A percentile compares a stretch with the other conserved stretches of the same genome.
Evolutionary conservation across 169 alveolate species (phyloP).

Genomic region (Eimeria tenella): DNA sequence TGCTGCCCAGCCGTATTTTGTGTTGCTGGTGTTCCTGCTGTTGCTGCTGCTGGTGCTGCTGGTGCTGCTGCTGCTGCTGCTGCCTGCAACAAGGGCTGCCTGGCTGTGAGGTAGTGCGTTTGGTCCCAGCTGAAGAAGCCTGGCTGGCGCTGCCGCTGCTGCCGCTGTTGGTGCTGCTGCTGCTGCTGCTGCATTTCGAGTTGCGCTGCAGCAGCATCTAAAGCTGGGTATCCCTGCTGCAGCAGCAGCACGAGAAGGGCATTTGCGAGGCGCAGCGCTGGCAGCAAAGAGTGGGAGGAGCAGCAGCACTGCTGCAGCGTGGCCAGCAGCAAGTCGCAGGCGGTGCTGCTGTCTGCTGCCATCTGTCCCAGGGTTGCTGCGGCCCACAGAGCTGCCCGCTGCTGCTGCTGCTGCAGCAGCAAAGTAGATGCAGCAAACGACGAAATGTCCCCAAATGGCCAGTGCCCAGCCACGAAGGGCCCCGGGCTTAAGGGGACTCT

Average conservation of each 20-base stretch:
- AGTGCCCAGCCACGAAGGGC: background rate
- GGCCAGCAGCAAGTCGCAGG: slow-evolving; percentile 17
- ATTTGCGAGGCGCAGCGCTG: slow-evolving; percentile 38
- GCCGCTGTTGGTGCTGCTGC: slow-evolving; percentile 27
- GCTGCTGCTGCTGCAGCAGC: slow-evolving; percentile 52
- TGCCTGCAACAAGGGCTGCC: slow-evolving; percentile 11
- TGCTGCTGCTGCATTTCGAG: slow-evolving; percentile 30
- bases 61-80: slow-evolving; percentile 18
- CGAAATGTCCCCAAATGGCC: background rate
- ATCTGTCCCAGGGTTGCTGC: background rate
- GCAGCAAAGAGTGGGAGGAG: slow-evolving; percentile 28
- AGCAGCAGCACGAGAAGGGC: slow-evolving; percentile 41
- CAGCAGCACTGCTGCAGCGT: slow-evolving; percentile 58
- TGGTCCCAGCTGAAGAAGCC: slow-evolving; percentile 42
- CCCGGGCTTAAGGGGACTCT: background rate
- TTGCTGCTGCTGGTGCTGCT: slow-evolving; percentile 10
- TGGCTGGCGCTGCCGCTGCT: slow-evolving; percentile 34
- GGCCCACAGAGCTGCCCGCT: slow-evolving; percentile 16
- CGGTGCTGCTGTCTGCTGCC: slow-evolving; percentile 32
- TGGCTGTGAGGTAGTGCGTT: slow-evolving; percentile 35
- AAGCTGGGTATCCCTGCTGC: slow-evolving; percentile 56
- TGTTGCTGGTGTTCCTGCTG: background rate
- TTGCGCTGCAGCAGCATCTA: slow-evolving; percentile 58
- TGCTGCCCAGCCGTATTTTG: too few species aligned
- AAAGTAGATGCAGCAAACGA: slow-evolving; percentile 11